Conservation (phyloP, 1,284 basidiomycete genomes). For the Fomitopsis palustris region DNA sequence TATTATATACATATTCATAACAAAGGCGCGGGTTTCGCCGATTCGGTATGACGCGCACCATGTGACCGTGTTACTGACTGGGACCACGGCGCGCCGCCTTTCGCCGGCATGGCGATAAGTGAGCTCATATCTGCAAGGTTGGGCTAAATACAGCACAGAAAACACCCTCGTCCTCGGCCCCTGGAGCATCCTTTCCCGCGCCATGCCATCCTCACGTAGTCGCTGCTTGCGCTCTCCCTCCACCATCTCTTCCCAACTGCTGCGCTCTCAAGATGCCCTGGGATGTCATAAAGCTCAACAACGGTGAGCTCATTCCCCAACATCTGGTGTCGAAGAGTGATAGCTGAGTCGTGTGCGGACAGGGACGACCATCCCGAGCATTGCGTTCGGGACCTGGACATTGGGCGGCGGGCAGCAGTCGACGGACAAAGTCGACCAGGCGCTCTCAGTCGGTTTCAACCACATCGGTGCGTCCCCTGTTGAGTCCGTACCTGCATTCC, state of each 20-base stretch:
- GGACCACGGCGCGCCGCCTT: neutral
- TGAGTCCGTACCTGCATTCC: neutral
- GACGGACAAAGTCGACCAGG: slow-evolving; percentile 27
- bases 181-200: neutral
- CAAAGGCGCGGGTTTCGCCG: no score
- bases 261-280: slow-evolving; percentile 41
- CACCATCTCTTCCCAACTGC: neutral
- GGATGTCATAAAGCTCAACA: slow-evolving; percentile 43
- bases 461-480: slow-evolving; percentile 24
- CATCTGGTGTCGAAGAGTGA: neutral
- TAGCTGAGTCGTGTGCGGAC: neutral
- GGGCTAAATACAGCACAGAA: neutral
- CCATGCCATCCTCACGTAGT: neutral
- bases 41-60: neutral
- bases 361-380: slow-evolving; percentile 46
- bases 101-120: neutral
- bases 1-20: no score
- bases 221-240: neutral
- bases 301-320: slow-evolving; percentile 35
- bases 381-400: slow-evolving; percentile 55
- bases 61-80: neutral
- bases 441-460: slow-evolving; percentile 27
- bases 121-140: neutral
- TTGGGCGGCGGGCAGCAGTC: slow-evolving; percentile 38
- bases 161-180: neutral